phyloP scores from a whole-genome alignment of 2,329 filamentous ascomycete species.

The Rutstroemia sp. region DNA sequence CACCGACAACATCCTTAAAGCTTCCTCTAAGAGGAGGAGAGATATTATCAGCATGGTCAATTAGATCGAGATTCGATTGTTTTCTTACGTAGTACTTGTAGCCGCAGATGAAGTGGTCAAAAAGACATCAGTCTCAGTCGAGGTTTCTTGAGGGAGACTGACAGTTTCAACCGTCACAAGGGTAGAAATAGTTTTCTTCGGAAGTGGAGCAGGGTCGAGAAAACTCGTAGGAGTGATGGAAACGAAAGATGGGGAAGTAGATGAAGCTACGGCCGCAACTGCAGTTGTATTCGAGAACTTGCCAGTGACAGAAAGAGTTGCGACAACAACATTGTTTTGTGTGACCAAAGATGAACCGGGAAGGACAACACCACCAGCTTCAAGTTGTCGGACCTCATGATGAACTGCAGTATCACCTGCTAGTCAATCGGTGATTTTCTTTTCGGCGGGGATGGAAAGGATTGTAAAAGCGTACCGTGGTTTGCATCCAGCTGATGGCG shows the following conservation, averaged over 20 bases:
- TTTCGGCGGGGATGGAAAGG: not conserved
- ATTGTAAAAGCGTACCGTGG: too few species aligned
- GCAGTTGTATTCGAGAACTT: not conserved
- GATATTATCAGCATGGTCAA: too few species aligned
- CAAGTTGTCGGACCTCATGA: not conserved
- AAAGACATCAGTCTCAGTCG: too few species aligned
- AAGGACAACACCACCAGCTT: not conserved
- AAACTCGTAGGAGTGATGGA: not conserved
- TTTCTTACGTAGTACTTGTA: too few species aligned
- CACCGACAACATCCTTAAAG: too few species aligned
- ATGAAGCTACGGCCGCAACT: not conserved
- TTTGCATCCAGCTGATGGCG: not conserved
- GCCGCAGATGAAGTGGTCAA: too few species aligned
- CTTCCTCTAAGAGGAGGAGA: too few species aligned
- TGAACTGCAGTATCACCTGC: not conserved
- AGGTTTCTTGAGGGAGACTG: not conserved
- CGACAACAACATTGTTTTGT: conserved; percentile 2
- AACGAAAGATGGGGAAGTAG: not conserved
- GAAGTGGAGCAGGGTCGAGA: not conserved
- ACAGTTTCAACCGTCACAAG: not conserved
- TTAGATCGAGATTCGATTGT: too few species aligned
- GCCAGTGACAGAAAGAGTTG: not conserved
- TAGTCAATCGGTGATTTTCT: not conserved
- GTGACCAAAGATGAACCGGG: not conserved
- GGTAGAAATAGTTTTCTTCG: not conserved